Percentiles rank a stretch among this genome's conserved stretches.
Evolutionary conservation across 2,329 filamentous ascomycete species (phyloP).

Genomic region (Aspergillus sp.): DNA sequence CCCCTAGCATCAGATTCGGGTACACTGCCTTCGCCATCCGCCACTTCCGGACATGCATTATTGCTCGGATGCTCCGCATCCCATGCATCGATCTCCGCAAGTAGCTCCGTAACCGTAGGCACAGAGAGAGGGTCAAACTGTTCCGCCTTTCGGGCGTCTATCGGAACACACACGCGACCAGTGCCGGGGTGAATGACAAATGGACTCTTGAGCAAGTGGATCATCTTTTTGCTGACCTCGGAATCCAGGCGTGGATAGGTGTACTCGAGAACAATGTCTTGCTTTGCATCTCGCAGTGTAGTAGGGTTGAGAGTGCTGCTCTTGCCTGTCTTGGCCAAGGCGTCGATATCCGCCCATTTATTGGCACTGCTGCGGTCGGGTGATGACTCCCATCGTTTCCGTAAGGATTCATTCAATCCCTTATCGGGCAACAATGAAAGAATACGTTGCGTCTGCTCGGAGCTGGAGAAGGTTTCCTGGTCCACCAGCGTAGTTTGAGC

Average conservation of each 20-base stretch:
- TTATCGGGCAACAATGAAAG: conserved; percentile 83
- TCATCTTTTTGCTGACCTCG: conserved; percentile 95
- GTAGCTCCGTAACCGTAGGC: conserved; percentile 81
- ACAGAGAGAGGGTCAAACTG: conserved; percentile 84
- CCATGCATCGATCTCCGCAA: conserved; percentile 86
- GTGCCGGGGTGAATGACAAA: conserved; percentile 97
- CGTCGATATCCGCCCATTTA: conserved; percentile 95
- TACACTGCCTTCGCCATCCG: conserved; percentile 41
- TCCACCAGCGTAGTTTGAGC: conserved; percentile 75
- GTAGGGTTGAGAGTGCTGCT: conserved; percentile 71
- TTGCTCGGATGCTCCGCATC: conserved; percentile 43
- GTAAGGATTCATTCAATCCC: conserved; percentile 72
- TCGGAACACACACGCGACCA: conserved; percentile 91
- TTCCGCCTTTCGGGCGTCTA: conserved; percentile 72
- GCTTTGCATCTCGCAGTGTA: conserved; percentile 82
- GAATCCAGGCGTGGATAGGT: conserved; percentile 96
- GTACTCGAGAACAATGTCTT: conserved; percentile 95
- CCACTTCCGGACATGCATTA: conserved; percentile 44
- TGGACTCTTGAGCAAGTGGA: conserved; percentile 95
- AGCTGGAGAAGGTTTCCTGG: conserved; percentile 80
- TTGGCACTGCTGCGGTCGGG: conserved; percentile 72
- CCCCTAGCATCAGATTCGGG: conserved; percentile 35
- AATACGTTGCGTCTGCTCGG: conserved; percentile 73
- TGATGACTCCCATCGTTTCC: conserved; percentile 86
- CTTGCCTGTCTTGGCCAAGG: conserved; percentile 73